Evolutionary conservation across 176 grass and related monocot species (phyloP), one percentile per base, ranked within the genome.

Genomic region (Musa troglodytarum): DNA sequence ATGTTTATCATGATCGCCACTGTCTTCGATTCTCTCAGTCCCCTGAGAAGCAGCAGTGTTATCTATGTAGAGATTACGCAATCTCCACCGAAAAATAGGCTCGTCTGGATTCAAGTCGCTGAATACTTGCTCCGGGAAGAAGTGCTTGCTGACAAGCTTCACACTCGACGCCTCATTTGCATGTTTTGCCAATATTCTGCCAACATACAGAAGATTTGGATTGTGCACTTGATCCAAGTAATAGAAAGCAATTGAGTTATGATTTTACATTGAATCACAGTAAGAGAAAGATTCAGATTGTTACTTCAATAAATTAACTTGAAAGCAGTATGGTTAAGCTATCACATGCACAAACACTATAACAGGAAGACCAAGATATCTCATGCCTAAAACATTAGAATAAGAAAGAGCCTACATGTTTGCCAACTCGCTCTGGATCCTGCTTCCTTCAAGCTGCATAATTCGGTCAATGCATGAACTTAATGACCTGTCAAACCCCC

Each of bases 71-170:
- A 54, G 53, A 85, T 57, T 80, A 20, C 95, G 86, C 66, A 49
- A 77, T 74, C 58, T 81, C 86, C 95, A 98, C 49, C 84, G 88
- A 79, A 87, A 84, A 74, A 84, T 50, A 25, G 78, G 62, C 61
- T 73, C 85, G 82, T 89, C 88, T 79, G 83, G 80, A 87, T 98
- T 77, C 72, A 87, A 64, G 72, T 98, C 95, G 69, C 50, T 81
- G 20, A 84, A 94, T 51, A 98, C 82, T 85, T 79, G 84, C 82
- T 98, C 95, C 9, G 82, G 76, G 73, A 87, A 94, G 69, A 82
- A 93, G 73, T 94, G 76, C 20, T 54, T 85, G 25, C 81, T 85
- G 58, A 98, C 80, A 71, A 76, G 68, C 76, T 76, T 22, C 79
- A 87, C 77, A 67, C 83, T 58, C 21, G 52, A 75, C 71, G 20